Conservation (phyloP, 495 filamentous ascomycete species). For the Aspergillus avenaceus region DNA sequence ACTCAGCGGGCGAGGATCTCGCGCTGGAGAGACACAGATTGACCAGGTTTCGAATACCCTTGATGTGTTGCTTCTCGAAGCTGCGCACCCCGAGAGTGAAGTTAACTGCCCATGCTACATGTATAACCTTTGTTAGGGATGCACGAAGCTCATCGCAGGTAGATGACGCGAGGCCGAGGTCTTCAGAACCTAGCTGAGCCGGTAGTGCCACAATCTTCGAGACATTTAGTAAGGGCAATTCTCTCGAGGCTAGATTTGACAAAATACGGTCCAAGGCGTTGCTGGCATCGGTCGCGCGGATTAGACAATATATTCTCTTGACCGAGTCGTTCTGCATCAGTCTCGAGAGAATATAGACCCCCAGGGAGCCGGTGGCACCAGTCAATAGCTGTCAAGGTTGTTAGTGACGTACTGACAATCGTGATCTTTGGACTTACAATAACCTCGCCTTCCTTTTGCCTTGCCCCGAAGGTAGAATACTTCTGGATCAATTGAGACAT, state of each 20-base stretch:
- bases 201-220: constrained; percentile 11
- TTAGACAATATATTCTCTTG: constrained; percentile 50
- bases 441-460: constrained; percentile 1
- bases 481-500: constrained; percentile 33
- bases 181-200: constrained; percentile 8
- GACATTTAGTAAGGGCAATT: constrained; percentile 17
- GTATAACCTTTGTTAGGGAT: constrained; percentile 49
- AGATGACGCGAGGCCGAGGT: constrained; percentile 25
- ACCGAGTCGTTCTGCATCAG: constrained; percentile 29
- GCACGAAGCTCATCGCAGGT: constrained; percentile 32
- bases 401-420: too few species aligned
- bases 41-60: constrained; percentile 56
- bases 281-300: constrained; percentile 40
- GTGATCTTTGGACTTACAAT: constrained; percentile 10
- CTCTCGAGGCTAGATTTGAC: constrained; percentile 35
- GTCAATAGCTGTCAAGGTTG: constrained; percentile 35
- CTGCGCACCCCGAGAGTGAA: constrained; percentile 60
- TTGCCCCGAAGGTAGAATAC: constrained; percentile 22
- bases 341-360: constrained; percentile 50
- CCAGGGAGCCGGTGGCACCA: constrained; percentile 60
- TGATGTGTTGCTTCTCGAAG: constrained; percentile 57
- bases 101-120: constrained; percentile 71
- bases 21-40: constrained; percentile 45
- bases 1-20: constrained; percentile 26
- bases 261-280: constrained; percentile 40